These are phyloP conservation scores for Hypoxylon sp. DNA, from an alignment of 2,329 filamentous ascomycete species.

Conservation along the genomic window DNA sequence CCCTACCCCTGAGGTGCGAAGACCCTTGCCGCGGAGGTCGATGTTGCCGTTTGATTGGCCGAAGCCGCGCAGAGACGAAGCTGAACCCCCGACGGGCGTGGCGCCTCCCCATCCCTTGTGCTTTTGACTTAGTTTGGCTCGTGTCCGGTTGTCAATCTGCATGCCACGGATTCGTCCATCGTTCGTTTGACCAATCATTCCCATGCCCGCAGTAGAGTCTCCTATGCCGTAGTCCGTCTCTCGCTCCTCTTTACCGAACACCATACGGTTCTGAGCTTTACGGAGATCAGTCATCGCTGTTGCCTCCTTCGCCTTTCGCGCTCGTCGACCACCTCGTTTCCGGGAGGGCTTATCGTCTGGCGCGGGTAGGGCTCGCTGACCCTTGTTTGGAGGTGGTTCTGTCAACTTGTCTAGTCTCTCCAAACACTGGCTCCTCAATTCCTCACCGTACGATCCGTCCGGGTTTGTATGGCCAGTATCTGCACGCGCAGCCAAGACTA, in stretches of 20 bases:
- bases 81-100: slow-evolving; percentile 70
- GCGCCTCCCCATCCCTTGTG: slow-evolving; percentile 92
- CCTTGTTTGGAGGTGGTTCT: slow-evolving; percentile 89
- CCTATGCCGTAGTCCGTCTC: slow-evolving; percentile 91
- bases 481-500: slow-evolving; percentile 90
- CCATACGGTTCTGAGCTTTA: slow-evolving; percentile 95
- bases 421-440: slow-evolving; percentile 82
- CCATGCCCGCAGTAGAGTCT: slow-evolving; percentile 85
- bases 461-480: slow-evolving; percentile 84
- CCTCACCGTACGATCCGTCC: slow-evolving; percentile 83
- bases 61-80: slow-evolving; percentile 84
- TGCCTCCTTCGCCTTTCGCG: slow-evolving; percentile 94
- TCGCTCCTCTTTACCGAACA: slow-evolving; percentile 93
- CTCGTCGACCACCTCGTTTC: slow-evolving; percentile 89
- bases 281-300: slow-evolving; percentile 96
- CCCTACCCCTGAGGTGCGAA: slow-evolving; percentile 84
- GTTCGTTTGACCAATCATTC: slow-evolving; percentile 91
- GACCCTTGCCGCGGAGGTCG: slow-evolving; percentile 78
- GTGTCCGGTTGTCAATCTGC: slow-evolving; percentile 91
- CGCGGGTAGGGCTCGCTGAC: slow-evolving; percentile 83
- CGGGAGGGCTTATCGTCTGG: slow-evolving; percentile 95
- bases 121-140: slow-evolving; percentile 92
- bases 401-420: slow-evolving; percentile 91
- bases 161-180: slow-evolving; percentile 88
- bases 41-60: slow-evolving; percentile 70